A percentile compares a stretch with the other conserved stretches of the same genome.
Evolutionary conservation across 202 grass and related monocot species (phyloP).

Genomic region (Dendrocalamus latiflorus): DNA sequence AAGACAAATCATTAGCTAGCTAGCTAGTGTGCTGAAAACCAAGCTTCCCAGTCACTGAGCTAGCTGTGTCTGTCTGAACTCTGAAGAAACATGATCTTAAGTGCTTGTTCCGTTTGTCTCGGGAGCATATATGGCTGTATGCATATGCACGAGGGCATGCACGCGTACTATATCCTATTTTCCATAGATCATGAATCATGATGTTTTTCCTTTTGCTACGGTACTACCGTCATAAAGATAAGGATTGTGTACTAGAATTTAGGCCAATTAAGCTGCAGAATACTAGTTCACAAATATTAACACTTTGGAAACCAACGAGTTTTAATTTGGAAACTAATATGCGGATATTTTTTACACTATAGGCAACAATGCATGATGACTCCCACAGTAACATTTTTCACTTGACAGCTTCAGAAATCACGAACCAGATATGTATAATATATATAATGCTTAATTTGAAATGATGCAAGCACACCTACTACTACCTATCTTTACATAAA

Average conservation of each 20-base stretch:
- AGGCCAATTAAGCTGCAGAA: background rate
- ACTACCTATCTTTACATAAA: background rate
- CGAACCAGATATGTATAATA: background rate
- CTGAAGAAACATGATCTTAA: slow-evolving; percentile 2
- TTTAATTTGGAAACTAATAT: background rate
- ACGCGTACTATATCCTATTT: background rate
- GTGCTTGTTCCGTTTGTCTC: slow-evolving; percentile 8
- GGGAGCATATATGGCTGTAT: background rate
- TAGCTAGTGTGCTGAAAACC: slow-evolving; percentile 4
- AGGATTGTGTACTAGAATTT: background rate
- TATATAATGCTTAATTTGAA: background rate
- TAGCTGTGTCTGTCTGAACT: background rate
- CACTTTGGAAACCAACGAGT: background rate
- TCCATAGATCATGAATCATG: background rate
- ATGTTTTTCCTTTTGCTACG: background rate
- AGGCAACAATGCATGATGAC: background rate
- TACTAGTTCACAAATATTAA: background rate
- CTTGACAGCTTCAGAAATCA: background rate
- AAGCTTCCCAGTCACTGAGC: background rate
- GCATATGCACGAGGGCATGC: background rate
- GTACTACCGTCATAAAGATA: background rate
- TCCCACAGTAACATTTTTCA: background rate
- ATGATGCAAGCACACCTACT: background rate
- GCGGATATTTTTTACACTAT: background rate
- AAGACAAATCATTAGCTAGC: slow-evolving; percentile 1